Base-by-base conservation (phyloP, 805 yeast species). In the Starmerella etchellsii region DNA sequence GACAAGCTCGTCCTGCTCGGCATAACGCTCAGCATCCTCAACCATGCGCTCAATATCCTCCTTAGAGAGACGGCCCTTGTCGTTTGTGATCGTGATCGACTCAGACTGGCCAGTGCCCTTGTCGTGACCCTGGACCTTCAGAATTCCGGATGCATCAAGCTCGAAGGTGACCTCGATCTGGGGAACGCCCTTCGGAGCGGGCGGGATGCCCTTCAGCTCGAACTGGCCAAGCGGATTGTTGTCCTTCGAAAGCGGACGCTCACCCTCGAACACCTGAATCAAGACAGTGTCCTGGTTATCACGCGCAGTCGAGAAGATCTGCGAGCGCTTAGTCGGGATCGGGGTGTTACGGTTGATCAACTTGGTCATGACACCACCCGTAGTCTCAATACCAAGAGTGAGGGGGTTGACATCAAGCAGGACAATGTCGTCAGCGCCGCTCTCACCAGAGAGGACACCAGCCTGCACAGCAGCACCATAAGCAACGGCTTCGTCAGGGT, bases 391-490 rank as follows among this genome's bases (percentile, higher is more conserved):
- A 72, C 96, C 96, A 51, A 85, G 65, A 41, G 96, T 85, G 61
- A 85, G 75, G 57, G 96, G 94, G 57, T 87, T 83, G 49, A 85
- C 95, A 68, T 85, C 96, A 58, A 87, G 73, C 59, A 85, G 70
- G 50, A 88, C 88, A 55, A 81, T 78, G 60, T 81, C 91, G 57
- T 81, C 93, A 49, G 78, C 91, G 64, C 93, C 91, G 57, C 80
- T 85, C 67, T 87, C 95, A 65, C 97, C 97, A 42, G 94, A 77
- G 52, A 88, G 70, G 54, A 88, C 93, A 71, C 97, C 97, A 43
- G 95, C 97, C 71, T 88, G 98, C 50, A 88, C 96, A 50, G 98
- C 96, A 47, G 97, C 97, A 75, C 98, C 98, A 58, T 78, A 88
- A 33, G 97, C 98, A 59, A 88, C 97, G 63, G 98, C 98, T 73